Evolutionary conservation across 83 land plant genomes (phyloP).

Genomic region (Thuja plicata): DNA sequence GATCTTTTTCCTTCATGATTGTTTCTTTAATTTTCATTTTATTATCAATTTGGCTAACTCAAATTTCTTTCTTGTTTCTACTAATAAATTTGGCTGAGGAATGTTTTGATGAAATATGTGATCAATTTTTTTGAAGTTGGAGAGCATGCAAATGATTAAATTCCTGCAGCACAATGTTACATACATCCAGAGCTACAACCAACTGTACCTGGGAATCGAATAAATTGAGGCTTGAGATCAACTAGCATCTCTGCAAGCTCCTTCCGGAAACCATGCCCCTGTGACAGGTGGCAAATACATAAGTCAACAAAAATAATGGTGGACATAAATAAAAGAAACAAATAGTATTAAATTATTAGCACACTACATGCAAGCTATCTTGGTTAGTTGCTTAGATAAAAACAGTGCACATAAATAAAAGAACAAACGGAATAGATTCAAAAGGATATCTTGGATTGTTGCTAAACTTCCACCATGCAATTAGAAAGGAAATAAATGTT

Average conservation of each 20-base stretch:
- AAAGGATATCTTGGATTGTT: no score
- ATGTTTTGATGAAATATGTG: not conserved
- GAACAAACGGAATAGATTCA: not conserved
- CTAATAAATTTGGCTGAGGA: not conserved
- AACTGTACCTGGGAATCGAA: conserved; percentile 86
- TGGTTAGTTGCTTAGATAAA: not conserved
- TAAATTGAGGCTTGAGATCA: conserved; percentile 73
- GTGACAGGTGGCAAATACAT: conserved; percentile 6
- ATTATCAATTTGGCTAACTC: not conserved
- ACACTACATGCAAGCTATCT: not conserved
- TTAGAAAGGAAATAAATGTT: no score
- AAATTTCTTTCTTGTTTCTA: not conserved
- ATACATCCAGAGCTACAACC: not conserved
- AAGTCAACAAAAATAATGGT: not conserved
- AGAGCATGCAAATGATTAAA: not conserved
- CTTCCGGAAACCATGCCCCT: conserved; percentile 91
- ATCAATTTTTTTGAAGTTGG: not conserved
- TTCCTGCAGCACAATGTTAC: not conserved
- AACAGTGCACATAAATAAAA: not conserved
- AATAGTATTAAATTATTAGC: not conserved
- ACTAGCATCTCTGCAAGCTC: conserved; percentile 73
- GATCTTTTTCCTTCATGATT: not conserved
- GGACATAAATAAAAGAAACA: not conserved
- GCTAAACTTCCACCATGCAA: no score
- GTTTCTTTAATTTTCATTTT: not conserved